Conservation (phyloP, 352 stramenopile species). For the Aphanomyces invadans region DNA sequence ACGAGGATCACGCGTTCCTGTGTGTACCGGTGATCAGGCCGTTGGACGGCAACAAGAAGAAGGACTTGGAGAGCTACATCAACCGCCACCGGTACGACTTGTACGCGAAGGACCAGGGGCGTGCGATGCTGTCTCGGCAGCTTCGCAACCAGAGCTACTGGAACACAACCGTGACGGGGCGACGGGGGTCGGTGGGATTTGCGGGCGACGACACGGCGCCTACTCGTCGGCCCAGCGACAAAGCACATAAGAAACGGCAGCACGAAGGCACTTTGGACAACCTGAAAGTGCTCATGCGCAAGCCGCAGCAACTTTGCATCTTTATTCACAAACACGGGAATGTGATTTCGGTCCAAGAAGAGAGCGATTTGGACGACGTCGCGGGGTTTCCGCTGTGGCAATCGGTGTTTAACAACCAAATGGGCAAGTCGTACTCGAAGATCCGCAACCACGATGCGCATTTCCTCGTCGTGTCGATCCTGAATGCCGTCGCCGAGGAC, state of each 20-base stretch:
- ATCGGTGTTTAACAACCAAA: slow-evolving; percentile 7
- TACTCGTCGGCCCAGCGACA: not conserved
- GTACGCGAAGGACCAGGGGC: not conserved
- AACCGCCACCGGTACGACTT: slow-evolving; percentile 9
- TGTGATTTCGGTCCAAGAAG: slow-evolving; percentile 58
- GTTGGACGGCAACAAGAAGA: slow-evolving; percentile 4
- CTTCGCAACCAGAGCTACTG: not conserved
- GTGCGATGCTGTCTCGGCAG: not conserved
- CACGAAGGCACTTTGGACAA: slow-evolving; percentile 48
- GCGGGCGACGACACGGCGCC: not conserved
- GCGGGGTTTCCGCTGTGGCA: slow-evolving; percentile 26
- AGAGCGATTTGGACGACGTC: slow-evolving; percentile 16
- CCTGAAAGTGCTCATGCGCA: slow-evolving; percentile 56
- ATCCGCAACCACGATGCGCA: slow-evolving; percentile 61
- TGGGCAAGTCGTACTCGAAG: slow-evolving; percentile 77
- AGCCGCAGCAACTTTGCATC: slow-evolving; percentile 64
- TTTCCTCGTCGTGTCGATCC: slow-evolving; percentile 72
- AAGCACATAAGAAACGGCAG: slow-evolving; percentile 20
- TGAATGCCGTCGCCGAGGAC: slow-evolving; percentile 78
- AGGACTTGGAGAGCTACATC: not conserved
- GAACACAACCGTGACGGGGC: not conserved
- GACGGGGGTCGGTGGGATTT: not conserved
- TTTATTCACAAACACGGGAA: slow-evolving; percentile 50
- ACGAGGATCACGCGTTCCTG: slow-evolving; percentile 74
- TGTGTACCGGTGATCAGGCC: slow-evolving; percentile 12